Base-by-base conservation (phyloP, 345 rosid species). In the Salix arbutifolia region DNA sequence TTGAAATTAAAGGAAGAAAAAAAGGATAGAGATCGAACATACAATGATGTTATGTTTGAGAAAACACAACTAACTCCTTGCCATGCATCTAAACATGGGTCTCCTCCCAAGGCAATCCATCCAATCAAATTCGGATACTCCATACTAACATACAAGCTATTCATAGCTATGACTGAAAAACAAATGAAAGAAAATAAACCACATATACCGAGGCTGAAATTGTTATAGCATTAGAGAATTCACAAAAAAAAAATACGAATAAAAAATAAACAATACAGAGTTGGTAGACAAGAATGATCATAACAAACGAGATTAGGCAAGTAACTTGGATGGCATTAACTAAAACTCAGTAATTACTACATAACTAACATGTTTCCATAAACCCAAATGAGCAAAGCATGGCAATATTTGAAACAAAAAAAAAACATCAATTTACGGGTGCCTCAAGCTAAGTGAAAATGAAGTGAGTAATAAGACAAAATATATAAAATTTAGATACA, bases 21-120 rank as follows among this genome's bases (percentile, higher is more conserved):
- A 78, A 62, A 68, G 72, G 77, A 64, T 74, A 70, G 44, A 76
- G 42, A 69, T 76, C 46, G 46, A 75, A 81, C 86, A 70, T 87
- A 96, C 99, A 96, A 67, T 75, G 86, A 88, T 0, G 99, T 92
- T 61, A 96, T 86, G 87, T 93, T 92, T 42, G 86, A 82, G 81
- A 88, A 85, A 37, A 90, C 97, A 80, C 99, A 96, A 48, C 81
- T 75, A 42, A 93, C 97, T 21, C 99, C 99, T 83, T 90, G 84
- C 99, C 99, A 96, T 68, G 65, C 60, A 56, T 93, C 97, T 67
- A 87, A 87, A 80, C 99, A 96, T 8, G 99, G 98, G 80, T 96
- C 99, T 80, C 99, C 99, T 80, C 98, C 98, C 74, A 85, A 77
- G 61, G 93, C 77, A 75, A 81, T 60, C 99, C 99, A 96, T 65